Conservation (phyloP, 2,329 filamentous ascomycete species). For the Aspergillus hiratsukae region DNA sequence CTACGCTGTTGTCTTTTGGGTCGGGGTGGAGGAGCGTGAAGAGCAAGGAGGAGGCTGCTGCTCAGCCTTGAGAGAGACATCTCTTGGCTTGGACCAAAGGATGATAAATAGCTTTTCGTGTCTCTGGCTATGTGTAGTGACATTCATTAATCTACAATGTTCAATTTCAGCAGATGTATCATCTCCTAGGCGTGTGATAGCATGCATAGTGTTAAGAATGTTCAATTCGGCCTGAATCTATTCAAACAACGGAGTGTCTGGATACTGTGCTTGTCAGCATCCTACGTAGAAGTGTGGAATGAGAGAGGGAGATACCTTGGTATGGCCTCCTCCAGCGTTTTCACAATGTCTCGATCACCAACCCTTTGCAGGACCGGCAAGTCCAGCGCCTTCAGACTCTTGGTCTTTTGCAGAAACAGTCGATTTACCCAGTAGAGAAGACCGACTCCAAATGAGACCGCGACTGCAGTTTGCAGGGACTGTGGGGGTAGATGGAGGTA, state of each 20-base stretch:
- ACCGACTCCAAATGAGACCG: neutral
- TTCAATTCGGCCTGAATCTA: too few species aligned
- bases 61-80: neutral
- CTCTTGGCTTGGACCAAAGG: neutral
- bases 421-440: neutral
- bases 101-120: neutral
- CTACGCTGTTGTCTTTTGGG: neutral
- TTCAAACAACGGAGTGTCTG: neutral
- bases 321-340: neutral
- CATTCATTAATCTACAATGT: too few species aligned
- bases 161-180: neutral
- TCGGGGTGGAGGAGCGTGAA: neutral
- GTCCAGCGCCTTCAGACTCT: neutral
- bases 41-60: neutral
- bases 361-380: neutral
- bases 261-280: neutral
- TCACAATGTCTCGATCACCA: neutral
- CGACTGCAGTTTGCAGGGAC: neutral
- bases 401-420: neutral
- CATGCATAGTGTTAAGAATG: neutral
- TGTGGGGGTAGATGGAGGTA: neutral
- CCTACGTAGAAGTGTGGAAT: fast-evolving
- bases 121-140: neutral
- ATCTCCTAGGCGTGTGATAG: too few species aligned
- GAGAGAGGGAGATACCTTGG: neutral